These are phyloP conservation scores for Penicillium robsamsonii DNA, from an alignment of 495 filamentous ascomycete species.

Conservation along the genomic window DNA sequence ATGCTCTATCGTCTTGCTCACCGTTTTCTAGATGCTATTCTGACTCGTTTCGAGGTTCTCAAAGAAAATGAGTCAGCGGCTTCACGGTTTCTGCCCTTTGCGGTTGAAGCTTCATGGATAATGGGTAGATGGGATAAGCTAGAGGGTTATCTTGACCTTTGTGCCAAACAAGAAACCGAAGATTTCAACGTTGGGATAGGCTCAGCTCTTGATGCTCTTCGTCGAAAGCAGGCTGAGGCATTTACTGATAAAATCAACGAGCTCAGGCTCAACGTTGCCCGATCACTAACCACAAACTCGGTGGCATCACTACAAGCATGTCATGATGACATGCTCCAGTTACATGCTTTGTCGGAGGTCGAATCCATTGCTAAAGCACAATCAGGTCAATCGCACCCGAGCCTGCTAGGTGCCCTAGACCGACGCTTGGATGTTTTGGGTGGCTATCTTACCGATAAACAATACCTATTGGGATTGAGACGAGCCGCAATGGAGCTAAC, in stretches of 20 bases:
- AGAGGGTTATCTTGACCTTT: conserved; percentile 61
- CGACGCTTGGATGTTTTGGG: conserved; percentile 81
- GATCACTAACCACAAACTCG: conserved; percentile 66
- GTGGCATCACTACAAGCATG: conserved; percentile 77
- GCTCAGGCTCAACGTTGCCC: conserved; percentile 67
- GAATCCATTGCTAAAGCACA: conserved; percentile 67
- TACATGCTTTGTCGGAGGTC: conserved; percentile 85
- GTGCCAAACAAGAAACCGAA: conserved; percentile 50
- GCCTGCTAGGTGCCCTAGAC: conserved; percentile 59
- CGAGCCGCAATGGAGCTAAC: conserved; percentile 79
- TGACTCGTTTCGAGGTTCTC: conserved; percentile 80
- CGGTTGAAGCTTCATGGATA: conserved; percentile 87
- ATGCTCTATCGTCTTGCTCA: conserved; percentile 19
- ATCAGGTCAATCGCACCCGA: conserved; percentile 30
- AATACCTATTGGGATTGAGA: conserved; percentile 86
- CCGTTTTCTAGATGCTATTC: conserved; percentile 61
- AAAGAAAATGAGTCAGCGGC: conserved; percentile 50
- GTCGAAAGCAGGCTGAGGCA: conserved; percentile 46
- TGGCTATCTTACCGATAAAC: conserved; percentile 84
- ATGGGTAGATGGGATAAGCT: conserved; percentile 77
- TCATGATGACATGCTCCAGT: conserved; percentile 75
- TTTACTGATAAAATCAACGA: conserved; percentile 61
- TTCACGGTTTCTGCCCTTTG: conserved; percentile 68
- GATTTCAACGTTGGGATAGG: conserved; percentile 85
- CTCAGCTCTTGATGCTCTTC: conserved; percentile 64